Conservation (phyloP, 768 basidiomycete genomes). For the Mycena floridula region DNA sequence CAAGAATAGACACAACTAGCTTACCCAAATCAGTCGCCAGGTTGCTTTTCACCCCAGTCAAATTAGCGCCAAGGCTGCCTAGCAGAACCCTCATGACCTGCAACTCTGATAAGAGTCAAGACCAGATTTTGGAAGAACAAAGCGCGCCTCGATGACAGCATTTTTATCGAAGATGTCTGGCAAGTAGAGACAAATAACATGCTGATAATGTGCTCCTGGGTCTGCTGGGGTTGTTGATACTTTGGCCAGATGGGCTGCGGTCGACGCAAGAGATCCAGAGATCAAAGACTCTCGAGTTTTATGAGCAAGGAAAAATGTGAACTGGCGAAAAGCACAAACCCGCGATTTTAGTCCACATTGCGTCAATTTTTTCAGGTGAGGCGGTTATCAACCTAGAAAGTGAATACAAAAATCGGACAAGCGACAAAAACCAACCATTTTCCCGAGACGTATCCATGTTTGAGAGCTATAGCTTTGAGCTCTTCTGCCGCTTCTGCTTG, state of each 20-base stretch:
- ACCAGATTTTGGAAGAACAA: not conserved
- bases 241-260: constrained; percentile 51
- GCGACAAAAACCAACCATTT: constrained; percentile 50
- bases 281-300: constrained; percentile 42
- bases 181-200: constrained; percentile 66
- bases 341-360: constrained; percentile 56
- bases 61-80: constrained; percentile 55
- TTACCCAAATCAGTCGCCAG: constrained; percentile 60
- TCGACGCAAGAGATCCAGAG: constrained; percentile 55
- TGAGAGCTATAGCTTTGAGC: constrained; percentile 53
- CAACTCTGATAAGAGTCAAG: not conserved
- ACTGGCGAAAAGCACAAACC: constrained; percentile 30
- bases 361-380: constrained; percentile 53
- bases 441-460: constrained; percentile 48
- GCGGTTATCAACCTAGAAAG: constrained; percentile 61
- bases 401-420: constrained; percentile 1
- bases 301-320: not conserved
- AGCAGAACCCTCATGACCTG: constrained; percentile 69
- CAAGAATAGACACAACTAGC: not conserved
- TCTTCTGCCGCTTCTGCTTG: constrained; percentile 54
- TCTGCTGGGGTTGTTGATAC: constrained; percentile 56
- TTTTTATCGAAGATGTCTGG: constrained; percentile 66
- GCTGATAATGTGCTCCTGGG: constrained; percentile 45
- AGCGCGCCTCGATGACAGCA: constrained; percentile 44
- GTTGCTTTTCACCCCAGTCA: constrained; percentile 67